A percentile compares a stretch with the other conserved stretches of the same genome.
phyloP scores from a whole-genome alignment of 495 filamentous ascomycete species.

The Xylaria flabelliformis region DNA sequence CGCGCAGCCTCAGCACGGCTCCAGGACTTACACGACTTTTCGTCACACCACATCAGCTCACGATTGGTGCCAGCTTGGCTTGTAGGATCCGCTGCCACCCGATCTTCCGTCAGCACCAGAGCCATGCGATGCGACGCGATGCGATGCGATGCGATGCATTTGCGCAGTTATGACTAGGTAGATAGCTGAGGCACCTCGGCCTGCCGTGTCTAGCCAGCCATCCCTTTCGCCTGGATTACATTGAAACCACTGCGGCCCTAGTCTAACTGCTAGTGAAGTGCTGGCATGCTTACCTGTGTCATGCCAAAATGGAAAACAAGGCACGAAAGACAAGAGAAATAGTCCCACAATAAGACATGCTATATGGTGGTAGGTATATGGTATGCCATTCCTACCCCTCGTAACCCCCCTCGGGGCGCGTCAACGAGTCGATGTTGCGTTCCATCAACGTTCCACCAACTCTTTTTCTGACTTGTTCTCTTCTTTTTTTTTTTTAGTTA shows the following conservation, averaged over 20 bases:
- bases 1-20: neutral
- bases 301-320: neutral
- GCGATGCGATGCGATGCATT: neutral
- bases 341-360: conserved; percentile 21
- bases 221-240: neutral
- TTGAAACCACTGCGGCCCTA: neutral
- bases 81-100: conserved; percentile 12
- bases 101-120: conserved; percentile 2
- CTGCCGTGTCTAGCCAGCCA: neutral
- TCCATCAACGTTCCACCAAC: neutral
- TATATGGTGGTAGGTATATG: neutral
- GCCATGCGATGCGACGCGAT: neutral
- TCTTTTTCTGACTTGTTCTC: neutral
- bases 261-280: neutral
- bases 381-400: neutral
- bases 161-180: neutral
- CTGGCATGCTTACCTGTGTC: conserved; percentile 18
- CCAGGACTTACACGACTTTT: neutral
- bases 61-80: conserved; percentile 25
- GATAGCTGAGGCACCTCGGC: neutral
- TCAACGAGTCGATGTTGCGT: neutral
- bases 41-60: conserved; percentile 23
- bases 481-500: neutral
- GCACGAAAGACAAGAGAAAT: neutral
- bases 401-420: neutral